Conservation (phyloP, 306 rosid species). For the Quercus variabilis region DNA sequence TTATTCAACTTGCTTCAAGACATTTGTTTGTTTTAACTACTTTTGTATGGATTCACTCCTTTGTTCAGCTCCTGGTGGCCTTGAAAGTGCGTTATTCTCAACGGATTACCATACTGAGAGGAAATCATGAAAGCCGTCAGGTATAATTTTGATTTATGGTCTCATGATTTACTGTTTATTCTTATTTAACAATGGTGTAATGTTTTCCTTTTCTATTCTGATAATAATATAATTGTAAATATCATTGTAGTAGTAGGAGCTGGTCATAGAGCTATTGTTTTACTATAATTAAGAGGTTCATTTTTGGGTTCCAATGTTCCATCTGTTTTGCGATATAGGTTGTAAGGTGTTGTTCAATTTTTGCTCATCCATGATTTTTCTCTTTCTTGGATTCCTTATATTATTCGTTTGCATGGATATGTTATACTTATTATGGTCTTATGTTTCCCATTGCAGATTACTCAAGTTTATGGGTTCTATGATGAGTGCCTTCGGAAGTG, state of each 20-base stretch:
- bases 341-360: not conserved
- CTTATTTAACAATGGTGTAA: not conserved
- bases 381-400: not conserved
- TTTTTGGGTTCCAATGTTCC: not conserved
- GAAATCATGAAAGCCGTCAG: conserved; percentile 99
- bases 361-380: not conserved
- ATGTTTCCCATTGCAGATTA: conserved; percentile 63
- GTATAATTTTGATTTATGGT: conserved; percentile 34
- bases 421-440: conserved; percentile 22
- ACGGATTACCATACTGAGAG: conserved; percentile 90
- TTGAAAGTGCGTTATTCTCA: conserved; percentile 91
- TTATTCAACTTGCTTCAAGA: conserved; percentile 4
- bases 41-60: conserved; percentile 15
- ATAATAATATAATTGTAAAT: not conserved
- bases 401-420: conserved; percentile 3
- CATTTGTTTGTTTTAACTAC: not conserved
- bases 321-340: not conserved
- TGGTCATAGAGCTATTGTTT: not conserved
- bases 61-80: conserved; percentile 86
- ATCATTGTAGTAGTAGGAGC: not conserved
- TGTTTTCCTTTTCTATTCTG: not conserved
- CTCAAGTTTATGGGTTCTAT: conserved; percentile 95
- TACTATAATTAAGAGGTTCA: not conserved
- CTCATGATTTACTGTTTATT: not conserved
- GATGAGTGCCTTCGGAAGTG: conserved; percentile 96